Base-by-base conservation (phyloP, 805 yeast species). In the Zygoascus flipseniorum region DNA sequence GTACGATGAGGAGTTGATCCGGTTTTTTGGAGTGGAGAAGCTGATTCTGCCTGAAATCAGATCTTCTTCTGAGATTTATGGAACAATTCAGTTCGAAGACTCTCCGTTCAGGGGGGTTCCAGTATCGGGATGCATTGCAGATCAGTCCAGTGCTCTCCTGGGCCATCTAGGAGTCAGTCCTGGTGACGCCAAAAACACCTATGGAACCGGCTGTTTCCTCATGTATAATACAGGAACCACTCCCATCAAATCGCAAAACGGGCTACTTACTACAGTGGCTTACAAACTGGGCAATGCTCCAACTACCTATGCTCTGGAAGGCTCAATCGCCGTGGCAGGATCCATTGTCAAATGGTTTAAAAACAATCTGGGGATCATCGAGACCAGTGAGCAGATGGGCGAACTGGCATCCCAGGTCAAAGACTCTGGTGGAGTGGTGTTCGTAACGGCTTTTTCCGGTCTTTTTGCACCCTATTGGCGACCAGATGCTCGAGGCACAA, bases 401-500 rank as follows among this genome's bases (percentile, higher is more conserved):
- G 95, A 95, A 28, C 76, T 90, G 62, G 96, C 96, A 11, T 81
- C 86, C 26, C 83, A 82, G 62, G 96, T 88, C 41, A 75, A 78
- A 26, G 81, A 85, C 66, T 76, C 92, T 16, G 96, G 93, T 49
- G 97, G 97, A 42, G 97, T 90, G 26, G 89, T 88, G 41, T 90
- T 90, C 65, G 95, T 90, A 47, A 96, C 98, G 31, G 97, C 97
- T 2, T 89, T 90, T 67, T 84, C 90, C 32, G 98, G 98, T 8
- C 74, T 90, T 53, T 90, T 87, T 70, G 96, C 97, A 2, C 98
- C 98, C 19, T 89, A 90, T 72, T 90, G 98, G 98, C 89, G 87
- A 65, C 80, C 90, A 13, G 87, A 86, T 51, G 89, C 96, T 6
- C 81, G 96, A 58, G 98, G 97, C 49, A 85, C 96, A 35, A 86